phyloP scores from a whole-genome alignment of 345 rosid genomes.

The Melastoma malabathricum region DNA sequence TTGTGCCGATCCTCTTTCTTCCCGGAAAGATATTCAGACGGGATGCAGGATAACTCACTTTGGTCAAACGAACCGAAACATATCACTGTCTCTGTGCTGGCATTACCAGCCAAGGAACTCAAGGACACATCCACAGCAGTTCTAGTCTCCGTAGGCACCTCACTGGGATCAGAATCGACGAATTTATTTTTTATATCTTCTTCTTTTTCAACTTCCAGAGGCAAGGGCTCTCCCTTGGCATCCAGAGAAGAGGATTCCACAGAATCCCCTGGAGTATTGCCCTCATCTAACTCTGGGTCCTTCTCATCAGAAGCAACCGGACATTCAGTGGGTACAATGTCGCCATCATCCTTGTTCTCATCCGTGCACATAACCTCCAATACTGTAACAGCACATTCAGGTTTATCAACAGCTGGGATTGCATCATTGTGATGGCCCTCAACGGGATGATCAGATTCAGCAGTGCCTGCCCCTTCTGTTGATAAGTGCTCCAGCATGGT shows the following conservation, averaged over 20 bases:
- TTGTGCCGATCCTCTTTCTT: constrained; percentile 10
- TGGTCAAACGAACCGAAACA: constrained; percentile 7
- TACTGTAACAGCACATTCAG: no score
- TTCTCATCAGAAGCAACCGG: constrained; percentile 6
- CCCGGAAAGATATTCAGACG: constrained; percentile 6
- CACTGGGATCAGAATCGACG: constrained; percentile 7
- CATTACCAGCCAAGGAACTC: constrained; percentile 7
- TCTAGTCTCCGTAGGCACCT: constrained; percentile 5
- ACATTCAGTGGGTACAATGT: constrained; percentile 2
- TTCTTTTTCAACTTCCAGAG: constrained; percentile 6
- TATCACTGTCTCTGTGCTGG: constrained; percentile 6
- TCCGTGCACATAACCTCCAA: no score
- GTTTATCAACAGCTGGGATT: no score
- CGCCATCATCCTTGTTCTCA: no score
- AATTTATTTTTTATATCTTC: constrained; percentile 4
- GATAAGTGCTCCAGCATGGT: constrained; percentile 2
- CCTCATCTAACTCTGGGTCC: constrained; percentile 5
- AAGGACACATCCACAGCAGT: constrained; percentile 10
- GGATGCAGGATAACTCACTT: constrained; percentile 8
- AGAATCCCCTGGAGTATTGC: constrained; percentile 1
- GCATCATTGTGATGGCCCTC: no score
- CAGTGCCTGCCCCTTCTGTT: constrained; percentile 5
- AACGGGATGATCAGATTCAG: neutral
- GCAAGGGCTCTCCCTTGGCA: constrained; percentile 3
- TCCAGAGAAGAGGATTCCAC: constrained; percentile 6